Conservation (phyloP, 179 eudicot species). For the Silene vulgaris region DNA sequence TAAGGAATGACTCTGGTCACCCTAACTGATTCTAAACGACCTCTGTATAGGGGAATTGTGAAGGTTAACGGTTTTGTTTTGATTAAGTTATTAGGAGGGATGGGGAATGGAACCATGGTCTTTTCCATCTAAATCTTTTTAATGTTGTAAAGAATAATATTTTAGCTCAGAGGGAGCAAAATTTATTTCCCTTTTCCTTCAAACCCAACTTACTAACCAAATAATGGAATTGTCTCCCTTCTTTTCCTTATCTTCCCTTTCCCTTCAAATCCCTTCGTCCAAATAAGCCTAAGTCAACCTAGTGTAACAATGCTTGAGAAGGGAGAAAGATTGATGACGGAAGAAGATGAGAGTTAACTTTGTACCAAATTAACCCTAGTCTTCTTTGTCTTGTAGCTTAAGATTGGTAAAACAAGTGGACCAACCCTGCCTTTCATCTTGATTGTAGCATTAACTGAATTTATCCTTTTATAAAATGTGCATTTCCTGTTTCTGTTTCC, state of each 20-base stretch:
- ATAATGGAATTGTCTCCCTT: neutral
- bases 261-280: neutral
- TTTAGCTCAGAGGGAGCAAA: neutral
- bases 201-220: neutral
- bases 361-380: neutral
- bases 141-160: too few species aligned
- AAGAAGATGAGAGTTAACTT: neutral
- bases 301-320: neutral
- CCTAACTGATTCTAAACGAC: neutral
- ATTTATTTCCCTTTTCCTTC: neutral
- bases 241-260: neutral
- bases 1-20: too few species aligned
- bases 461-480: too few species aligned
- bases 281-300: constrained; percentile 1
- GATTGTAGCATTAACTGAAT: neutral
- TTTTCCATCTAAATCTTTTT: too few species aligned
- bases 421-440: constrained; percentile 5
- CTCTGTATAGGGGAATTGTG: neutral
- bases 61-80: neutral
- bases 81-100: neutral
- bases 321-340: neutral
- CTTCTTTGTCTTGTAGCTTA: neutral
- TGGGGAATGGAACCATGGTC: neutral
- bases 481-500: too few species aligned
- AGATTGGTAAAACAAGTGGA: neutral